Percentiles rank a stretch among this genome's conserved stretches.
phyloP scores from a whole-genome alignment of 176 grass and related monocot species.

The Aegilops bicornis region DNA sequence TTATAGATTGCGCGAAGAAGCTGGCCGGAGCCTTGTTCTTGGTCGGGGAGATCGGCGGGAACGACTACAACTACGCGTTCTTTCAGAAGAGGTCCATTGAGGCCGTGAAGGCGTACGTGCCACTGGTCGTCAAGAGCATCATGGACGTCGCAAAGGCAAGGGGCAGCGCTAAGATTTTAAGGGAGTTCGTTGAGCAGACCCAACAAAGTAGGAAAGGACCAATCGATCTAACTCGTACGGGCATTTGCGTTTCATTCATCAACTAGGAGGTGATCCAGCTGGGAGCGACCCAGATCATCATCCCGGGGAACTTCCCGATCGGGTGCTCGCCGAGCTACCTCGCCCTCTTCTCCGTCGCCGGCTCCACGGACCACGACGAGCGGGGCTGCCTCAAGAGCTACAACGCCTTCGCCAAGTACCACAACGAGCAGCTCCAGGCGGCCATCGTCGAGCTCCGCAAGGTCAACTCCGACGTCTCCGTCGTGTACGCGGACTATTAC shows the following conservation, averaged over 20 bases:
- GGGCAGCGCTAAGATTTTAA: background rate
- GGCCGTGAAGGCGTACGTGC: slow-evolving; percentile 58
- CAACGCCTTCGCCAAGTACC: slow-evolving; percentile 72
- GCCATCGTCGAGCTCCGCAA: slow-evolving; percentile 51
- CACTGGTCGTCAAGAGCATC: slow-evolving; percentile 62
- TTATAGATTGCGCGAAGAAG: slow-evolving; percentile 57
- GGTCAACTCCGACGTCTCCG: slow-evolving; percentile 38
- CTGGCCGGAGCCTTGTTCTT: slow-evolving; percentile 65
- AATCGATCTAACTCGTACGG: too few species aligned
- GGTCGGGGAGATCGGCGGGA: slow-evolving; percentile 91
- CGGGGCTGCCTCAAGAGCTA: slow-evolving; percentile 62
- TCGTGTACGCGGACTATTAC: slow-evolving; percentile 88
- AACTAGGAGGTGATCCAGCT: slow-evolving; percentile 63
- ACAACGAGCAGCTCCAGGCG: slow-evolving; percentile 64
- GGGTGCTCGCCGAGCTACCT: slow-evolving; percentile 91
- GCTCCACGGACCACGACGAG: slow-evolving; percentile 43
- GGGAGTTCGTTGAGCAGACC: slow-evolving; percentile 27
- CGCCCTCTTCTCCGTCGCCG: slow-evolving; percentile 49
- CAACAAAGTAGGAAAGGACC: background rate
- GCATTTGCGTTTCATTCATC: background rate
- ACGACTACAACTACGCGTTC: slow-evolving; percentile 96
- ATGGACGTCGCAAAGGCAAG: slow-evolving; percentile 57
- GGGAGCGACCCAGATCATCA: slow-evolving; percentile 61
- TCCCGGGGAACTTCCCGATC: slow-evolving; percentile 84
- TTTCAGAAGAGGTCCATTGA: slow-evolving; percentile 58